phyloP scores from a whole-genome alignment of 164 flowering plant genomes.

The Tetrastigma voinierianum region DNA sequence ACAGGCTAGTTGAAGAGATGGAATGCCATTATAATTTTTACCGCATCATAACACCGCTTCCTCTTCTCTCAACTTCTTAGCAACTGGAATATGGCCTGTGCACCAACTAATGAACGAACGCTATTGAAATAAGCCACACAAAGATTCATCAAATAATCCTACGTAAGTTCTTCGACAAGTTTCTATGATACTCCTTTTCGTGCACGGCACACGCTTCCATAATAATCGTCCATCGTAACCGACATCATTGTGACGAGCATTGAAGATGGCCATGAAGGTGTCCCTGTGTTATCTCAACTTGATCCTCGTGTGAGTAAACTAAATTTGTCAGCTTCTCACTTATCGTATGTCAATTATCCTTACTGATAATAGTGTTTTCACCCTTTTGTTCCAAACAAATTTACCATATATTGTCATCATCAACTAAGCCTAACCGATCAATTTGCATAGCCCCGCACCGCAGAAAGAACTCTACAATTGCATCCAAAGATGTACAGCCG shows the following conservation, averaged over 20 bases:
- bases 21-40: too few relatives aligned
- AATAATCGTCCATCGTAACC: conserved; percentile 71
- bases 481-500: conserved; percentile 70
- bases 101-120: too few relatives aligned
- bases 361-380: neutral
- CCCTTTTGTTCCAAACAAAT: conserved; percentile 49
- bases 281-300: conserved; percentile 69
- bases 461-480: conserved; percentile 50
- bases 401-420: conserved; percentile 60
- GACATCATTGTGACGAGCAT: conserved; percentile 89
- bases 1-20: too few relatives aligned
- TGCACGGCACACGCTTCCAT: conserved; percentile 80
- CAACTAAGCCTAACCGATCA: conserved; percentile 62
- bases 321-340: neutral
- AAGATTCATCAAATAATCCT: too few relatives aligned
- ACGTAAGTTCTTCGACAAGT: too few relatives aligned
- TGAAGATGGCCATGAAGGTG: conserved; percentile 85
- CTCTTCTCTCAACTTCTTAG: too few relatives aligned
- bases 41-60: too few relatives aligned
- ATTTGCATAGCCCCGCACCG: conserved; percentile 42
- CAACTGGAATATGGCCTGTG: too few relatives aligned
- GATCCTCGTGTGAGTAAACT: conserved; percentile 67
- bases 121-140: too few relatives aligned
- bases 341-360: neutral
- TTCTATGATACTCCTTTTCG: conserved; percentile 27